Base-by-base conservation (phyloP, 2,329 filamentous ascomycete species). In the Diaporthe ilicicola region DNA sequence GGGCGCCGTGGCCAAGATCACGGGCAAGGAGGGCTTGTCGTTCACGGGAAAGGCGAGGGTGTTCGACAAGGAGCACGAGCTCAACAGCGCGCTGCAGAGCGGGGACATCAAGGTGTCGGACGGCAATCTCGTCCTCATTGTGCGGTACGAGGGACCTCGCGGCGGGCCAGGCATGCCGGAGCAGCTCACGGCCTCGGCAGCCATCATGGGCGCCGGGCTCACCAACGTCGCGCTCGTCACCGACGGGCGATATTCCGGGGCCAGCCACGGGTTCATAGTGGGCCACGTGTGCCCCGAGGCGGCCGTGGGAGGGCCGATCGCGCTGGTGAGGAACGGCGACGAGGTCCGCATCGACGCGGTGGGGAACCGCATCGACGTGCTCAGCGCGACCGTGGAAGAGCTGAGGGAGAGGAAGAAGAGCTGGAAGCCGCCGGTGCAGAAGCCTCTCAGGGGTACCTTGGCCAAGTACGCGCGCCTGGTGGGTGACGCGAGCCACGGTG, bases 131-230 rank as follows among this genome's bases (percentile, higher is more conserved):
- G 95, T 98, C 24, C 85, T 98, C 34, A 90, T 98, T 39, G 94
- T 98, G 67, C 91, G 95, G 27, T 98, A 98, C 79, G 95, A 98
- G 80, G 95, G 95, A 0, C 95, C 95, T 15, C 95, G 94, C 79
- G 95, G 95, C 73, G 95, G 95, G 0, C 95, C 95, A 0, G 95
- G 95, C 53, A 98, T 98, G 95, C 95, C 95, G 2, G 95, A 98
- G 82, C 94, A 97, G 82, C 88, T 98, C 54, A 94, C 93, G 79
- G 93, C 95, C 13, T 93, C 90, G 71, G 94, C 94, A 0, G 94
- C 95, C 22, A 93, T 98, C 75, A 97, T 97, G 92, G 95, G 95
- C 61, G 95, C 95, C 0, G 93, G 93, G 15, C 85, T 98, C 66
- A 93, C 86, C 66, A 97, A 97, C 77, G 89, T 98, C 10, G 95